Percentiles rank a stretch among this genome's conserved stretches.
Conservation (phyloP, 352 stramenopile species). For the Pythium volutum region DNA sequence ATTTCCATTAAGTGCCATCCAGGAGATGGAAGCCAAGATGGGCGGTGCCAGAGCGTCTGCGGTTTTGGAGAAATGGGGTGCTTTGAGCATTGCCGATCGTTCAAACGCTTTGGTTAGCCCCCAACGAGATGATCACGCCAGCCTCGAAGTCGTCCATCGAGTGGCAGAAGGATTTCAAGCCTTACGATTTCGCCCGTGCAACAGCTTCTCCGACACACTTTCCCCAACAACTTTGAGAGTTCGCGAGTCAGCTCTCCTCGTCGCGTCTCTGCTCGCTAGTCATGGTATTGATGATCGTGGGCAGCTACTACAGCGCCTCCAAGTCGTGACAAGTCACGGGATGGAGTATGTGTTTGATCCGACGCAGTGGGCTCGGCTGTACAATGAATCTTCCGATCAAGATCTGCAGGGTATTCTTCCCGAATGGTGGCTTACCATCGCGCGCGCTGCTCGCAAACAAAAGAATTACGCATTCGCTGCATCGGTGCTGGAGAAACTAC, state of each 20-base stretch:
- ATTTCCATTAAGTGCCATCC: not conserved
- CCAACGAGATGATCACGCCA: not conserved
- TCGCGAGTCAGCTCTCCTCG: conserved; percentile 3
- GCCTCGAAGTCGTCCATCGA: not conserved
- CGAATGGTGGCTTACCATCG: conserved; percentile 11
- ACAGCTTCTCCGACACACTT: conserved; percentile 3
- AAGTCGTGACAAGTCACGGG: not conserved
- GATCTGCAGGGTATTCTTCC: not conserved
- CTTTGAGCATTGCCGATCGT: conserved; percentile 5
- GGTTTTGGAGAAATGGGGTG: conserved; percentile 17
- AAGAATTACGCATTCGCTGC: conserved; percentile 19
- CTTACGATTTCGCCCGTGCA: conserved; percentile 8
- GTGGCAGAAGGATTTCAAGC: conserved; percentile 2
- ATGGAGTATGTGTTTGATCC: conserved; percentile 1
- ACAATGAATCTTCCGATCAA: not conserved
- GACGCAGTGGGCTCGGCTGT: conserved; percentile 11
- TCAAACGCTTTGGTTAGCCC: not conserved
- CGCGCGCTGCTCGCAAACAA: conserved; percentile 12
- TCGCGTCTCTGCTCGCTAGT: conserved; percentile 4
- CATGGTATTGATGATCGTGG: not conserved
- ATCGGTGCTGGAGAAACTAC: conserved; percentile 8
- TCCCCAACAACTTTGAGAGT: conserved; percentile 1
- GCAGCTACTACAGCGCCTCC: not conserved
- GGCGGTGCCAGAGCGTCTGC: not conserved
- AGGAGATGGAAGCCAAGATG: not conserved